Base-by-base conservation (phyloP, 306 rosid species). In the Erythrophleum fordii region DNA sequence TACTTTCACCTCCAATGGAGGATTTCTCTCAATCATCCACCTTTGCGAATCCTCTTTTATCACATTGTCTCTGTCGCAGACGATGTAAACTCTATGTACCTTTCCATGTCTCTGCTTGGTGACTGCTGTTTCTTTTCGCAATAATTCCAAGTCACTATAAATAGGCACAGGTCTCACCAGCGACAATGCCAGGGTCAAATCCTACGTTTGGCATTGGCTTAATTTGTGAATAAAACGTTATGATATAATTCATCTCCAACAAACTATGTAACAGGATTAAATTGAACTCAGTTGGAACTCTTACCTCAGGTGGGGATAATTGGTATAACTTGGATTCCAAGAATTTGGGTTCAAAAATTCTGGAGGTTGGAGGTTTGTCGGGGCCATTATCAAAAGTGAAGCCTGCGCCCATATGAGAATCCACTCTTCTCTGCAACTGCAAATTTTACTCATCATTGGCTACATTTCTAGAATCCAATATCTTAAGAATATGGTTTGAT, bases 1-100 rank as follows among this genome's bases (percentile, higher is more conserved):
- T 22, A 66, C 51, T 42, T 78, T 79, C 22, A 79, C 83, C 76
- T 84, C 86, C 20, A 71, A n/a, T 0, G 81, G 74, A 4, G 86
- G 86, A 69, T 79, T 82, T 17, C 44, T 18, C 28, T 22, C 61
- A 17, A 82, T 72, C 86, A 87, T 79, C 85, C 84, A 84, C 60
- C 22, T 75, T 4, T 58, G 88, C 5, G 58, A 1, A 56, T 82
- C 78, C 68, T 48, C 66, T 2, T 25, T 12, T 9, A 64, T 23
- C 1, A 2, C 0, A n/a, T 7, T 9, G 51, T 87, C 90, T 78
- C 61, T 73, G n/a, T 81, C 84, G 18, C 73, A 29, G 18, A 61
- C 23, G 3, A 87, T 75, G 56, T 61, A 84, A 42, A 81, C 84
- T 67, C 84, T 81, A 10, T 31, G 45, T 18, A 87, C 87, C 22